Percentiles rank a stretch among this genome's conserved stretches.
Evolutionary conservation across 2,329 filamentous ascomycete genomes (phyloP).

Genomic region (Talaromyces marneffei): DNA sequence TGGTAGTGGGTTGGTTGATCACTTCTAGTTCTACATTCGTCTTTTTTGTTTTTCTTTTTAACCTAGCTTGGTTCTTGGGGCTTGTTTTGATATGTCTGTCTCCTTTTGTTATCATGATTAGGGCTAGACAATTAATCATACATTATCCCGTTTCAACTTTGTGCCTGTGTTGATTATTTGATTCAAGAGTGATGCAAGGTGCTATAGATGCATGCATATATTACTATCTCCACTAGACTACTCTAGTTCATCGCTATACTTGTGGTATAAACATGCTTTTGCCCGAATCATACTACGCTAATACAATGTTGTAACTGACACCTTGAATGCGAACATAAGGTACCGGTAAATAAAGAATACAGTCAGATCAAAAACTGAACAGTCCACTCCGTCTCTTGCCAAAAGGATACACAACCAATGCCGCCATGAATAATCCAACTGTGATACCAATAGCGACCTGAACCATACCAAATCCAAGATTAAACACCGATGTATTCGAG

Average conservation of each 20-base stretch:
- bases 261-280: neutral
- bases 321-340: neutral
- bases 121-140: no score
- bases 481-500: conserved; percentile 15
- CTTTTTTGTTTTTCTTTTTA: neutral
- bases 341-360: neutral
- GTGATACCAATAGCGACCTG: conserved; percentile 51
- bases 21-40: neutral
- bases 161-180: neutral
- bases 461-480: conserved; percentile 37
- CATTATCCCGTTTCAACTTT: no score
- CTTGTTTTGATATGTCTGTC: no score
- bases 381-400: conserved; percentile 48
- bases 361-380: conserved; percentile 33
- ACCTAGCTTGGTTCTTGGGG: no score
- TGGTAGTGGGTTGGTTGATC: conserved; percentile 1
- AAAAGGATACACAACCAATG: conserved; percentile 46
- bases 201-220: neutral
- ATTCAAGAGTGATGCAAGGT: no score
- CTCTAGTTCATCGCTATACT: neutral
- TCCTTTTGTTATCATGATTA: no score
- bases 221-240: neutral
- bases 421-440: conserved; percentile 47
- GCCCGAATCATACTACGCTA: neutral
- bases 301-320: neutral